Conservation (phyloP, 257 asterid genomes). For the Nicotiana attenuata region DNA sequence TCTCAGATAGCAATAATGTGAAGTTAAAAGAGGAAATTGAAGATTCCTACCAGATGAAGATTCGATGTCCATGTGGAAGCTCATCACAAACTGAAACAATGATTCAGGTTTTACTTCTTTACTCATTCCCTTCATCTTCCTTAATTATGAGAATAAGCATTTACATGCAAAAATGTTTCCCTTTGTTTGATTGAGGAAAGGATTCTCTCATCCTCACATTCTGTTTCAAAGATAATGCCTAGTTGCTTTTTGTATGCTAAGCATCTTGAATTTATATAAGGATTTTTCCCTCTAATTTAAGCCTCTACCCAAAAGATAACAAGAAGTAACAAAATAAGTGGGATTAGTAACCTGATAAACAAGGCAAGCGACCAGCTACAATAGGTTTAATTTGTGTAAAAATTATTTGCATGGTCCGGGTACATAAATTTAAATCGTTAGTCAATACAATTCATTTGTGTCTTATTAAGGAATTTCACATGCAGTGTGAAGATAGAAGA, state of each 20-base stretch:
- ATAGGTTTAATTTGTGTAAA: background rate
- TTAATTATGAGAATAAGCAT: background rate
- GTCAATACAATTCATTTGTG: background rate
- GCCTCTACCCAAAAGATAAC: too few species aligned
- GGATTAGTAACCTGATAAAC: background rate
- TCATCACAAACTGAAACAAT: too few species aligned
- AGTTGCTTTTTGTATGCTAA: background rate
- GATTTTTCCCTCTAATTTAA: too few species aligned
- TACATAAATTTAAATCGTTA: background rate
- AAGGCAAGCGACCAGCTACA: background rate
- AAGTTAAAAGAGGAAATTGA: slow-evolving; percentile 57
- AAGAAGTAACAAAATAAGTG: too few species aligned
- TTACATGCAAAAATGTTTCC: too few species aligned
- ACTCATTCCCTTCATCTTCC: background rate
- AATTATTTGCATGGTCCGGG: background rate
- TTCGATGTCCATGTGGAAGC: too few species aligned
- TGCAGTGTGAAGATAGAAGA: slow-evolving; percentile 86
- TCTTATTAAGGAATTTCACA: slow-evolving; percentile 1
- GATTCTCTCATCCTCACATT: background rate
- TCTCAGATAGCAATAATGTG: slow-evolving; percentile 47
- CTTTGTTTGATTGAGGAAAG: background rate
- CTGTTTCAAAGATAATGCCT: background rate
- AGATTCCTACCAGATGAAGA: slow-evolving; percentile 39
- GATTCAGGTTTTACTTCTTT: background rate
- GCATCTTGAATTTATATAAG: too few species aligned